Base-by-base conservation (phyloP, 106 monocot species). In the Platanthera guangdongensis region DNA sequence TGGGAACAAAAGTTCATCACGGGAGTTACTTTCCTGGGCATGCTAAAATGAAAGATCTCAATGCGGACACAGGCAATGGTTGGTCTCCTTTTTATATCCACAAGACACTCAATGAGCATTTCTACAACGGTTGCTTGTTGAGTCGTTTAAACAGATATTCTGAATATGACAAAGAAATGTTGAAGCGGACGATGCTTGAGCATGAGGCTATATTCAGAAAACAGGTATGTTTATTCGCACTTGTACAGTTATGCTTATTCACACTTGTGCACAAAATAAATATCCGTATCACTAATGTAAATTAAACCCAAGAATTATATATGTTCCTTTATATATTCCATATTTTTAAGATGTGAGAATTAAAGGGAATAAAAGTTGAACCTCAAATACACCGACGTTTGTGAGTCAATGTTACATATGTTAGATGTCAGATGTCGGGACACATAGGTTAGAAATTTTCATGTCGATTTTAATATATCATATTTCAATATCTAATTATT, bases 171-270 rank as follows among this genome's bases (percentile, higher is more conserved):
- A 91, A 85, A 81, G 88, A 96, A 82, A 75, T 80, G 75, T 69
- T 96, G 13, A 93, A 83, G 82, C 80, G 81, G 57, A 89, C 82
- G 11, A 93, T 96, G 88, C 93, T 96, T 78, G 84, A 84, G 77
- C 95, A 96, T 85, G 93, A 96, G 80, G 83, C 88, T 75, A 87
- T 82, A 77, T 96, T 96, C 79, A 89, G 81, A 81, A 85, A 87
- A 55, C 95, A 96, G 90, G 95, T 96, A 71, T 8, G 39, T 25
- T 64, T 16, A 51, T 73, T 49, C 78, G 57, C 5, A 67, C 32
- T 12, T 39, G 67, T 13, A 30, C 4, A 39, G 22, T 13, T 30
- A 25, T 11, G 6, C 5, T 30, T 67, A 39, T 8, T 39, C 12
- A 71, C 5, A 39, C 67, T 67, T 67, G 25, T 67, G 25, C 25